These are phyloP conservation scores for Tremella mesenterica DNA, from an alignment of 768 basidiomycete species.

Conservation along the genomic window DNA sequence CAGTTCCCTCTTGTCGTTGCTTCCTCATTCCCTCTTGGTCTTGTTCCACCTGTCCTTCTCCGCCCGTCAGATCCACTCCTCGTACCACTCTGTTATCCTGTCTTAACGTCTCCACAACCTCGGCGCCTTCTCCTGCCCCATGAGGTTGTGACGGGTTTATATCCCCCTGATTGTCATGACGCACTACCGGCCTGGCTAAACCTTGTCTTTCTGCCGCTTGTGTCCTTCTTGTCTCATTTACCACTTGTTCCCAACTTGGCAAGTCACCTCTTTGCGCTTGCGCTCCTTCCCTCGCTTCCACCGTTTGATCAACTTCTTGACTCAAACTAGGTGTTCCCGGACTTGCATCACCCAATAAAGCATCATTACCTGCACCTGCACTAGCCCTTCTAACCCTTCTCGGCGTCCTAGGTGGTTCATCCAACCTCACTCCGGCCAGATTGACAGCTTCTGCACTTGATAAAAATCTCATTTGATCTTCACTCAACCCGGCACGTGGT, in stretches of 20 bases:
- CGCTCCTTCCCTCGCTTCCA: not conserved
- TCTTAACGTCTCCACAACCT: not conserved
- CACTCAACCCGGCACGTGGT: conserved; percentile 25
- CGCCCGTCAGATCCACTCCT: not conserved
- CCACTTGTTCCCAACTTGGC: conserved; percentile 19
- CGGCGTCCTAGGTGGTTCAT: conserved; percentile 11
- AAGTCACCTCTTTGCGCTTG: not conserved
- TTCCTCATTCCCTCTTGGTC: not conserved
- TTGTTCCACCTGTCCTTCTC: not conserved
- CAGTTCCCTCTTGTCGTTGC: not conserved
- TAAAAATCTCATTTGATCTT: conserved; percentile 31
- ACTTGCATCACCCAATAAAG: not conserved
- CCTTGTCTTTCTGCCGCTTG: conserved; percentile 13
- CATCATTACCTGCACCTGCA: not conserved
- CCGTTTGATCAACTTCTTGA: not conserved
- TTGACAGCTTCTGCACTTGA: conserved; percentile 16
- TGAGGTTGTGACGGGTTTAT: no score
- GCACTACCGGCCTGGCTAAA: conserved; percentile 1
- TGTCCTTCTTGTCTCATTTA: conserved; percentile 9
- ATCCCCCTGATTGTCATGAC: not conserved
- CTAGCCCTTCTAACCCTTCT: not conserved
- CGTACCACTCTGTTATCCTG: not conserved
- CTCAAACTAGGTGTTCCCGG: not conserved
- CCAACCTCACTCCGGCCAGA: conserved; percentile 15
- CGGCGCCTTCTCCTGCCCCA: not conserved